A percentile compares a stretch with the other conserved stretches of the same genome.
phyloP scores from a whole-genome alignment of 225 moss, liverwort and hornwort species.

The Asterella californica region DNA sequence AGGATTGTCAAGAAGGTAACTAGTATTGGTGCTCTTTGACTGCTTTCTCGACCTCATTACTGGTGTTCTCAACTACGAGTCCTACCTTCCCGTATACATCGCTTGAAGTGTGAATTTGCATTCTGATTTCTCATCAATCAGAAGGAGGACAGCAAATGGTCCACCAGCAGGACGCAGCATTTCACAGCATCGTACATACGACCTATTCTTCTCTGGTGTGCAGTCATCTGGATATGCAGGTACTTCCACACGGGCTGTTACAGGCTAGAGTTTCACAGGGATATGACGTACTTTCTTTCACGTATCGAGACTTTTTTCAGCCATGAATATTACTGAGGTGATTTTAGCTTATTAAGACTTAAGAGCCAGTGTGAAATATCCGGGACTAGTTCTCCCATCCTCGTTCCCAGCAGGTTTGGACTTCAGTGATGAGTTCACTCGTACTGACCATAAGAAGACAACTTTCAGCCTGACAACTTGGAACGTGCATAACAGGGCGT shows the following conservation, averaged over 20 bases:
- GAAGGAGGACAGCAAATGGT: conserved; percentile 76
- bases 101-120: conserved; percentile 8
- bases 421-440: background rate
- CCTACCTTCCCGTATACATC: background rate
- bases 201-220: conserved; percentile 70
- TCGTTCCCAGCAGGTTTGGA: background rate
- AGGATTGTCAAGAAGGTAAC: conserved; percentile 55
- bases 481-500: conserved; percentile 44
- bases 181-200: conserved; percentile 57
- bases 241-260: conserved; percentile 16
- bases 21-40: background rate
- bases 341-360: too few species aligned
- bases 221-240: conserved; percentile 88
- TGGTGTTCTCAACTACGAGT: background rate
- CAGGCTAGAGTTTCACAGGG: too few species aligned
- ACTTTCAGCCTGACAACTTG: background rate
- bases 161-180: conserved; percentile 61
- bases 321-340: background rate
- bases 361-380: too few species aligned
- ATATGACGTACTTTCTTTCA: background rate
- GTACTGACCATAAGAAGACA: background rate
- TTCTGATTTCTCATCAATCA: conserved; percentile 26
- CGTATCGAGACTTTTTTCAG: background rate
- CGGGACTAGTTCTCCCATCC: background rate
- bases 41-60: background rate